These are phyloP conservation scores for Carallia brachiata DNA, from an alignment of 345 rosid genomes.

Conservation along the genomic window DNA sequence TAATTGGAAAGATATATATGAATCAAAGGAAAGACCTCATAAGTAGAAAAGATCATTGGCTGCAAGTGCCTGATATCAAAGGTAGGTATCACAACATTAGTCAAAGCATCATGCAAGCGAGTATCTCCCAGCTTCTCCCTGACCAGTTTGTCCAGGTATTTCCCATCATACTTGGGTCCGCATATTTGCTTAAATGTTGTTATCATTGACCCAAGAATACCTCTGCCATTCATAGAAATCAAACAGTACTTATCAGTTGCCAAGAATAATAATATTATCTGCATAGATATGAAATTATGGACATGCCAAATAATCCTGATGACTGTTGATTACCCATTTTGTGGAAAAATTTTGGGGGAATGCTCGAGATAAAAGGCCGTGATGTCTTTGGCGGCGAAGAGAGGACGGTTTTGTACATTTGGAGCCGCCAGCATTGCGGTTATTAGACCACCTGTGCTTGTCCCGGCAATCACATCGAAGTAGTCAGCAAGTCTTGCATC, in stretches of 20 bases:
- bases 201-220: background rate
- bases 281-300: too few relatives aligned
- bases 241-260: background rate
- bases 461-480: conserved; percentile 25
- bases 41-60: conserved; percentile 61
- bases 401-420: conserved; percentile 3
- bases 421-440: conserved; percentile 27
- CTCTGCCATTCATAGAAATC: background rate
- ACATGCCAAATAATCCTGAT: too few relatives aligned
- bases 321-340: conserved; percentile 20
- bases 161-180: conserved; percentile 66
- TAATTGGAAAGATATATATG: too few relatives aligned
- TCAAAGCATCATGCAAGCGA: conserved; percentile 51
- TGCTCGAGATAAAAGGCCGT: conserved; percentile 34
- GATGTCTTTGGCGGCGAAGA: conserved; percentile 17
- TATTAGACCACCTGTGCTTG: conserved; percentile 24
- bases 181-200: conserved; percentile 32
- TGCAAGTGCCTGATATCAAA: conserved; percentile 64
- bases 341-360: conserved; percentile 60
- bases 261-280: background rate
- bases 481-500: conserved; percentile 21
- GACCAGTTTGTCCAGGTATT: conserved; percentile 16
- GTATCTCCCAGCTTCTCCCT: conserved; percentile 42
- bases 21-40: conserved; percentile 30
- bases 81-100: conserved; percentile 68